Evolutionary conservation across 768 basidiomycete species (phyloP).

Genomic region (Mycena olivaceomarginata): DNA sequence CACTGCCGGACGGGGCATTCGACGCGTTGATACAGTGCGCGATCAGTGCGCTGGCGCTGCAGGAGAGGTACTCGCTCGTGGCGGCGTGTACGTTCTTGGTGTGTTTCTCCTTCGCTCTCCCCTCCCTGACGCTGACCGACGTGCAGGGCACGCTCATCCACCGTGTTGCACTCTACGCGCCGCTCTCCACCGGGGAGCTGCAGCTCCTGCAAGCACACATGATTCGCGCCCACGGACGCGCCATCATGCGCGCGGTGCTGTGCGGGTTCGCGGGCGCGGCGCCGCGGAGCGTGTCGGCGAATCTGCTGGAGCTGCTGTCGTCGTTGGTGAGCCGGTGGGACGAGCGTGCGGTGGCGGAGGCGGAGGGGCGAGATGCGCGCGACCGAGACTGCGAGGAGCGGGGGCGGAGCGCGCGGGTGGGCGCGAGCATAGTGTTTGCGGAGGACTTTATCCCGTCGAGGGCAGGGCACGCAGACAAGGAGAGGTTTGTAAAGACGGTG

Average conservation of each 20-base stretch:
- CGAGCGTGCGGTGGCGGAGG: constrained; percentile 63
- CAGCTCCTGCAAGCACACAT: constrained; percentile 67
- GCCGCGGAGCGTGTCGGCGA: constrained; percentile 88
- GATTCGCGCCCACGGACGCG: constrained; percentile 73
- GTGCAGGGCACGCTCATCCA: constrained; percentile 78
- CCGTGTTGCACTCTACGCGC: constrained; percentile 78
- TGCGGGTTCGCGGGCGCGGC: constrained; percentile 90
- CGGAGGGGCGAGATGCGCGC: constrained; percentile 35
- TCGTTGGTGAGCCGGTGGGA: constrained; percentile 77
- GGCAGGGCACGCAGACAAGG: constrained; percentile 85
- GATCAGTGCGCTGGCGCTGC: constrained; percentile 78
- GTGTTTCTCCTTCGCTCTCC: constrained; percentile 50
- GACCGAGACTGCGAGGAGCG: constrained; percentile 50
- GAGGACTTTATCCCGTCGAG: constrained; percentile 84
- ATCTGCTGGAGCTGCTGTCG: constrained; percentile 89
- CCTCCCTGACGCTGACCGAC: constrained; percentile 6
- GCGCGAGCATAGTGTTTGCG: constrained; percentile 81
- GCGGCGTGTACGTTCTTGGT: constrained; percentile 91
- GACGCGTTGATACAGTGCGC: constrained; percentile 84
- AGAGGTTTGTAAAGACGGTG: constrained; percentile 84
- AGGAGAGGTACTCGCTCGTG: constrained; percentile 91
- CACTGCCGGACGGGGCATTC: constrained; percentile 77
- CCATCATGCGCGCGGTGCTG: constrained; percentile 84
- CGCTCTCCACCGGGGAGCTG: constrained; percentile 71
- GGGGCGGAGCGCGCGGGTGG: constrained; percentile 73